These are phyloP conservation scores for Pythium sukuiense DNA, from an alignment of 352 stramenopile genomes.

Conservation along the genomic window DNA sequence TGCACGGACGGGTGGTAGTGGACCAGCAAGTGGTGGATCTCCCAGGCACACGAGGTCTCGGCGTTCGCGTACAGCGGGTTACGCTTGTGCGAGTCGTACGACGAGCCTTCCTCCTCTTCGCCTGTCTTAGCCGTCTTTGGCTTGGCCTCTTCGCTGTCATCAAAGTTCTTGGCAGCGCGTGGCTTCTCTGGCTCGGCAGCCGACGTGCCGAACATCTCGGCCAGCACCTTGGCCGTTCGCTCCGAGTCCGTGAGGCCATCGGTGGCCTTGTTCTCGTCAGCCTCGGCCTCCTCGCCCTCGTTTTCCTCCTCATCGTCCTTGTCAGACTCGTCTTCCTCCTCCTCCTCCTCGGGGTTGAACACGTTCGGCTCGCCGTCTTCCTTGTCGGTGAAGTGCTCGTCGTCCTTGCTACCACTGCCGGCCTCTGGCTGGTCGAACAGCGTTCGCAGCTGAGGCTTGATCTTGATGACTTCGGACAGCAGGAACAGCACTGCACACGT, in stretches of 20 bases:
- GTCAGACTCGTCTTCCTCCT: constrained; percentile 29
- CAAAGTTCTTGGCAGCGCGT: constrained; percentile 36
- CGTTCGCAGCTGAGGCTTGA: constrained; percentile 73
- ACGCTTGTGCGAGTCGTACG: constrained; percentile 85
- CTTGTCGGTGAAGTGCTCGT: constrained; percentile 52
- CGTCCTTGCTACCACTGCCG: constrained; percentile 26
- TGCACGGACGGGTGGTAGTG: constrained; percentile 98
- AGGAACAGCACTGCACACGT: constrained; percentile 94
- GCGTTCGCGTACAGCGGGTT: constrained; percentile 84
- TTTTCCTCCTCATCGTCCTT: constrained; percentile 35
- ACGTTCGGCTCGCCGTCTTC: constrained; percentile 41
- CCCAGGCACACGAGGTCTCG: constrained; percentile 88
- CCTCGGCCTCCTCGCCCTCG: constrained; percentile 32
- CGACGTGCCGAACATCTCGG: constrained; percentile 63
- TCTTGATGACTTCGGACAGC: constrained; percentile 92
- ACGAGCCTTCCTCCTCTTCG: constrained; percentile 11
- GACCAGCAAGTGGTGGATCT: constrained; percentile 88
- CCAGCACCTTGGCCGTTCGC: constrained; percentile 52
- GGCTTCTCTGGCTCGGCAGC: constrained; percentile 19
- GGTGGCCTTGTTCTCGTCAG: constrained; percentile 22
- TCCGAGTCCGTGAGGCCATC: constrained; percentile 56
- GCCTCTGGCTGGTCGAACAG: constrained; percentile 68
- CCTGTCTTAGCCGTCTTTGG: constrained; percentile 17
- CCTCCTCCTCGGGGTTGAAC: constrained; percentile 31
- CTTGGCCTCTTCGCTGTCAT: constrained; percentile 33